A percentile compares a stretch with the other conserved stretches of the same genome.
Evolutionary conservation across 805 yeast genomes (phyloP).

Genomic region (Starmerella asiatica): DNA sequence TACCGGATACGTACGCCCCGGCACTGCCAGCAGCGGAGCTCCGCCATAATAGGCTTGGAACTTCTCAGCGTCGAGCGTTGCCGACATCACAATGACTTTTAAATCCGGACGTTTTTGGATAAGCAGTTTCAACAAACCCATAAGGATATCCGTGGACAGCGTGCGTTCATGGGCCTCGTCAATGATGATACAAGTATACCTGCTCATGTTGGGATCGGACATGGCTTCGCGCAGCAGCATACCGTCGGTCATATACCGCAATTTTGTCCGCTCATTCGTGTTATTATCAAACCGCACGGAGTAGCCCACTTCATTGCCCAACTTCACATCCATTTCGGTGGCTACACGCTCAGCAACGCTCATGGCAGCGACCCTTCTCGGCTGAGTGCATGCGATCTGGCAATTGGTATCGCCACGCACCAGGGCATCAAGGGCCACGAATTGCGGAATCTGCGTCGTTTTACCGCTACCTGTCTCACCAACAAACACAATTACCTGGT

Average conservation of each 20-base stretch:
- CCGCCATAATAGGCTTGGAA: conserved; percentile 78
- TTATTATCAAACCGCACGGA: conserved; percentile 87
- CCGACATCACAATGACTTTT: conserved; percentile 91
- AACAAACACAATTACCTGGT: conserved; percentile 94
- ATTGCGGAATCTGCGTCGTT: conserved; percentile 96
- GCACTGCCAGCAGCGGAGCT: conserved; percentile 91
- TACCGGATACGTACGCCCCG: conserved; percentile 96
- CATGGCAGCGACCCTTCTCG: conserved; percentile 98
- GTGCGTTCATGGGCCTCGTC: conserved; percentile 99
- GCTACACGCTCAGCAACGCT: conserved; percentile 56
- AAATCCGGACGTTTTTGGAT: conserved; percentile 69
- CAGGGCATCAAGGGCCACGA: conserved; percentile 81
- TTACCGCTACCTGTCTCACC: conserved; percentile 99
- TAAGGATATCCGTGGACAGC: conserved; percentile 84
- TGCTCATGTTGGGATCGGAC: conserved; percentile 74
- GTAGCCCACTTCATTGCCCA: conserved; percentile 94
- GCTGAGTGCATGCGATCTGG: conserved; percentile 89
- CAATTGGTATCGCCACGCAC: conserved; percentile 64
- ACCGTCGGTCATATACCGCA: conserved; percentile 98
- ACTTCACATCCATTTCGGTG: conserved; percentile 84
- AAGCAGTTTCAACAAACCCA: conserved; percentile 85
- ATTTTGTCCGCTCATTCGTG: conserved; percentile 62
- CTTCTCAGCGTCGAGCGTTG: conserved; percentile 93
- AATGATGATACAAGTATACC: conserved; percentile 78
- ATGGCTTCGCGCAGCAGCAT: conserved; percentile 93